Base-by-base conservation (phyloP, 2,329 filamentous ascomycete genomes). In the Alternaria dauci region DNA sequence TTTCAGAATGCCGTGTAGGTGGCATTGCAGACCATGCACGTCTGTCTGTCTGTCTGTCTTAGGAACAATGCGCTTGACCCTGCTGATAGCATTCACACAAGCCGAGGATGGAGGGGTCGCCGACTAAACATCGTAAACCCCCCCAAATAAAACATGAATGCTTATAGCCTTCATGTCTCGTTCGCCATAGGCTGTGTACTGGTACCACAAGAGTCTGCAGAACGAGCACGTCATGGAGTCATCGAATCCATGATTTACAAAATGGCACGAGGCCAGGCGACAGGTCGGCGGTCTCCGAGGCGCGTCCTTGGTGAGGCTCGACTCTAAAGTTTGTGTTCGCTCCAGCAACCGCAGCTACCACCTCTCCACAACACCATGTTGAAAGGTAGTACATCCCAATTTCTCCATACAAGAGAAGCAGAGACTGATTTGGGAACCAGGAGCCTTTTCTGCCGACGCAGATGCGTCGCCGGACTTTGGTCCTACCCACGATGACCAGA, bases 401-500 rank as follows among this genome's bases (percentile, higher is more conserved):
- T 14, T 23, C 52, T 50, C 44, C 20, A 2, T 47, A 3, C 14
- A 34, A 47, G 8, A 41, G 48, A 55, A 43, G 42, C 46, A 43
- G 41, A 38, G 52, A 50, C 64, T 69, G 41, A 69, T 48, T 18
- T 47, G 43, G 42, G 5, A 7, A 18, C 26, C 47, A 76, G 74
- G 65, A 32, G 62, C 70, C 8, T 73, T 72, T 53, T 71, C 74
- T 48, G 73, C 65, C 26, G 74, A 76, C 52, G 75, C 71, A 25
- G 77, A 78, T 61, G 76, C 69, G 50, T 78, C 77, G 38, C 77
- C 77, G 47, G 68, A 77, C 48, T 64, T 78, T 56, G 66, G 65
- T 26, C 70, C 75, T 36, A 59, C 70, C 54, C 71, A 71, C 48
- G 75, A 77, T 61, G 74, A 76, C 54, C 68, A 73, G 39, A 70